Percentiles rank a stretch among this genome's conserved stretches.
Conservation (phyloP, 148 eudicot genomes). For the Vaccinium corymbosum region DNA sequence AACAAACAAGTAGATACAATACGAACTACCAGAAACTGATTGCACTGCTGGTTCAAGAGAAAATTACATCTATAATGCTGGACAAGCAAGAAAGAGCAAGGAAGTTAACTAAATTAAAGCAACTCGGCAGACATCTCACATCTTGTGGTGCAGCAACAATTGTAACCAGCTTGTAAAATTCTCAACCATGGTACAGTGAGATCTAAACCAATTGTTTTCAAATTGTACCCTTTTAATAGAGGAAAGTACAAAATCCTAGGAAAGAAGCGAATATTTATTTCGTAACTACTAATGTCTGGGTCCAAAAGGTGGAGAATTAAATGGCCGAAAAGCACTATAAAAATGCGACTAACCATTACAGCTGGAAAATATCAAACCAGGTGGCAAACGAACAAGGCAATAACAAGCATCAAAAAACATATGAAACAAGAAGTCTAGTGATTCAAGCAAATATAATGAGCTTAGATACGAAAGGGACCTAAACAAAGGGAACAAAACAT, state of each 20-base stretch:
- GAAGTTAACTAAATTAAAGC: neutral
- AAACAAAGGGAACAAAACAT: neutral
- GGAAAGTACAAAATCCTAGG: neutral
- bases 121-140: neutral
- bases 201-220: neutral
- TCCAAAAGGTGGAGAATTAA: constrained; percentile 9
- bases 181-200: neutral
- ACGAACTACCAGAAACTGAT: neutral
- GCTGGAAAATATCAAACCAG: neutral
- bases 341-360: neutral
- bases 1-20: neutral
- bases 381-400: neutral
- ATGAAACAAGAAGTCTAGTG: neutral
- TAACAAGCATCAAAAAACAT: neutral
- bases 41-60: neutral
- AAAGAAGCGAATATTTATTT: neutral
- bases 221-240: neutral
- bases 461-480: neutral
- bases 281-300: neutral
- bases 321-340: neutral
- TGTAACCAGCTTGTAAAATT: neutral
- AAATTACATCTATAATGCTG: neutral
- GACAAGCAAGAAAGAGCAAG: neutral
- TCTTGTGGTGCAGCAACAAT: neutral
- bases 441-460: neutral